Evolutionary conservation across 2,329 filamentous ascomycete species (phyloP), one percentile per base, ranked within the genome.

Genomic region (Chaetomiaceae sp.): DNA sequence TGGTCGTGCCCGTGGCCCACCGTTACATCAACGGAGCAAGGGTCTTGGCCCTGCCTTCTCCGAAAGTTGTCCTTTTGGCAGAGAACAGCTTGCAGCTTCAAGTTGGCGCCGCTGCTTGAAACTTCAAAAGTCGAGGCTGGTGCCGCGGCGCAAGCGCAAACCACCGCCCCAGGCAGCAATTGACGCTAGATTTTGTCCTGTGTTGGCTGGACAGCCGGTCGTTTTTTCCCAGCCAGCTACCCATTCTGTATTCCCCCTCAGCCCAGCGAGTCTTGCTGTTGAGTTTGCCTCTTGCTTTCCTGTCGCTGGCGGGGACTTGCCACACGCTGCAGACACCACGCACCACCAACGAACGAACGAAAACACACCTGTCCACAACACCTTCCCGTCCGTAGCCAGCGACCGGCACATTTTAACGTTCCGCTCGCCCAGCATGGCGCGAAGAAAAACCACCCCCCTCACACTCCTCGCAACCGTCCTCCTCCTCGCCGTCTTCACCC

Each of bases 381-480:
- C 22, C 22, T 24, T 24, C 22, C 9, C 5, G n/a, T n/a, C 22
- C 9, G 22, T 9, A 24, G 9, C 22, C 9, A 5, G 5, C 29
- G 14, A 32, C 29, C 14, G 14, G 12, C 6, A 11, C 7, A n/a
- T 32, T n/a, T n/a, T n/a, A n/a, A n/a, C n/a, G n/a, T n/a, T 35
- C 43, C 43, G 19, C 38, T 20, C 39, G 47, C 51, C 62, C 62
- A 66, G 49, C 53, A 71, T 72, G 69, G 65, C 66, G 57, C 60
- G 58, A 52, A 51, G 60, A 50, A n/a, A 15, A 22, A 66, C 65
- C 49, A 62, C 64, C 17, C 61, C 68, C 38, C 67, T 78, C 54
- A 73, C 74, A 34, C 68, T 73, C 30, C 36, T 48, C 41, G n/a
- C n/a, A n/a, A n/a, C n/a, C n/a, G 24, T 67, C 65, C 49, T 63